Percentiles rank a stretch among this genome's conserved stretches.
Evolutionary conservation across 805 yeast genomes (phyloP).

Genomic region (Monosporozyma yasuniensis): DNA sequence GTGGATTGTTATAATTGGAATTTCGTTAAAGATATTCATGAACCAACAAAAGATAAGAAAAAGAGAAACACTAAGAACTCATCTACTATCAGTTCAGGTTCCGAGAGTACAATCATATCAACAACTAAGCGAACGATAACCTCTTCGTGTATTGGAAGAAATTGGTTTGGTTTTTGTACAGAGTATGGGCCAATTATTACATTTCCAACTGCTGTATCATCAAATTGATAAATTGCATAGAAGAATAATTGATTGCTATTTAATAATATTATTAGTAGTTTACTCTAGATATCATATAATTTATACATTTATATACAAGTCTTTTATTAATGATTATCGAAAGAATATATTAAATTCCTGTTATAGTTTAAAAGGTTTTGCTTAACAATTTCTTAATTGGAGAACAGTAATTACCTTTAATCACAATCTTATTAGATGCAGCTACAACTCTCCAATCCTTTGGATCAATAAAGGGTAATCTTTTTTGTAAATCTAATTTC

Average conservation of each 20-base stretch:
- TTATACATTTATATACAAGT: slow-evolving; percentile 3
- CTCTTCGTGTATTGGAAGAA: slow-evolving; percentile 27
- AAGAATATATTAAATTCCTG: background rate
- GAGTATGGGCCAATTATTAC: slow-evolving; percentile 11
- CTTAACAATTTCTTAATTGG: slow-evolving; percentile 28
- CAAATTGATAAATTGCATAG: too few species aligned
- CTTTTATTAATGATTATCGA: background rate
- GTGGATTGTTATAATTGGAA: slow-evolving; percentile 85
- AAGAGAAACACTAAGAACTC: background rate
- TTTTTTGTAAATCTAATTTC: slow-evolving; percentile 52
- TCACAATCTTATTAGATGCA: slow-evolving; percentile 44
- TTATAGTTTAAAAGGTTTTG: background rate
- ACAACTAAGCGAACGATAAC: slow-evolving; percentile 16
- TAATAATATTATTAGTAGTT: background rate
- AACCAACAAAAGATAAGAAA: slow-evolving; percentile 11
- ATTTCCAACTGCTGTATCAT: background rate
- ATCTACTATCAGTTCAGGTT: slow-evolving; percentile 6
- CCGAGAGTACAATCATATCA: slow-evolving; percentile 12
- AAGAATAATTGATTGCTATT: background rate
- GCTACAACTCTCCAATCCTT: slow-evolving; percentile 40
- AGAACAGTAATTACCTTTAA: slow-evolving; percentile 39
- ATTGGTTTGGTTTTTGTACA: slow-evolving; percentile 31
- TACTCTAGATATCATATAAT: background rate
- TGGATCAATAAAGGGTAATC: slow-evolving; percentile 38
- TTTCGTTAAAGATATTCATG: slow-evolving; percentile 35